A percentile compares a stretch with the other conserved stretches of the same genome.
Evolutionary conservation across 2,329 filamentous ascomycete species (phyloP).

Genomic region (Grosmannia penicillata): DNA sequence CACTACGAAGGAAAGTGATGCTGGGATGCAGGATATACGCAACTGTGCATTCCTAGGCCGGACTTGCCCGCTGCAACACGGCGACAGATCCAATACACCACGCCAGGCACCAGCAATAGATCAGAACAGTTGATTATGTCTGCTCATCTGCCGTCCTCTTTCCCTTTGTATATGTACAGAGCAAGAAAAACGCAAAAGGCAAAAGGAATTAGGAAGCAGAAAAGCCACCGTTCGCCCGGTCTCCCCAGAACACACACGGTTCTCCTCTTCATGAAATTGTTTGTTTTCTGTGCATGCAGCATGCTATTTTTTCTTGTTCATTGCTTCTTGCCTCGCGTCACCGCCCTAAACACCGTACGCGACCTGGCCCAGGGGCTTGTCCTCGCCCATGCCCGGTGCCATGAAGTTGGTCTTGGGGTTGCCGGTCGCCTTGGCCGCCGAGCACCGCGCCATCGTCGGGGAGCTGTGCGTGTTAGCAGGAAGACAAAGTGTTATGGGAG

Average conservation of each 20-base stretch:
- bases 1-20: too few species aligned
- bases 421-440: slow-evolving; percentile 72
- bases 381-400: slow-evolving; percentile 53
- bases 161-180: slow-evolving; percentile 14
- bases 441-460: slow-evolving; percentile 96
- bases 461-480: slow-evolving; percentile 42
- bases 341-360: slow-evolving; percentile 36
- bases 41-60: too few species aligned
- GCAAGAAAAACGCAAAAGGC: not conserved
- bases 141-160: slow-evolving; percentile 8
- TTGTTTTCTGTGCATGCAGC: slow-evolving; percentile 4
- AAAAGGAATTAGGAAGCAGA: slow-evolving; percentile 2
- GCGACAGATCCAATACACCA: too few species aligned
- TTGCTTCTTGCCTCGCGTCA: not conserved
- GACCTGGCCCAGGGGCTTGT: slow-evolving; percentile 45
- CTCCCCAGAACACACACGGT: not conserved
- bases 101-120: too few species aligned
- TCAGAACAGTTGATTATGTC: slow-evolving; percentile 6
- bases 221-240: slow-evolving; percentile 16
- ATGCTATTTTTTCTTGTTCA: slow-evolving; percentile 10
- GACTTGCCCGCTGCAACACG: too few species aligned
- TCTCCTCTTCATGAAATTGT: not conserved
- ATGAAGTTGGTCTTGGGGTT: slow-evolving; percentile 69
- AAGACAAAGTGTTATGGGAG: slow-evolving; percentile 10
- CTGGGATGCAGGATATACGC: too few species aligned